phyloP scores from a whole-genome alignment of 106 monocot species.

The Vanilla planifolia region DNA sequence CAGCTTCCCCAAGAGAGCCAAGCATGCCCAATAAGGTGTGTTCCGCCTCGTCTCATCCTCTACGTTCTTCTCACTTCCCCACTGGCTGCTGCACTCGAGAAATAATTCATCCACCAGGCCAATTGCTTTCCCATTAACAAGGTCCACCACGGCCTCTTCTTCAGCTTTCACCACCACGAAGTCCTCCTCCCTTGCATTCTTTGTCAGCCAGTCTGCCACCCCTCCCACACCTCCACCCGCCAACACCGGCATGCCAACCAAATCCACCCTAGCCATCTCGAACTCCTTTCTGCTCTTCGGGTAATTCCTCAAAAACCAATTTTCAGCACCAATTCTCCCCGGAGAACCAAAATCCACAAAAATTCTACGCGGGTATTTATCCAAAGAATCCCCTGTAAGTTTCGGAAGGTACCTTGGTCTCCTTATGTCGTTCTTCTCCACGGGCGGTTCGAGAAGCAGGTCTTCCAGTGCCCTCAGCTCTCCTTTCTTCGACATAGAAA shows the following conservation, averaged over 20 bases:
- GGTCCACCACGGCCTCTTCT: slow-evolving; percentile 33
- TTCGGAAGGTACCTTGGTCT: slow-evolving; percentile 23
- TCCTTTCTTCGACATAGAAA: slow-evolving; percentile 17
- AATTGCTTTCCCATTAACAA: slow-evolving; percentile 12
- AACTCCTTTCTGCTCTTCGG: slow-evolving; percentile 20
- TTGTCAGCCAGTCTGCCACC: slow-evolving; percentile 22
- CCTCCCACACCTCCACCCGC: not conserved
- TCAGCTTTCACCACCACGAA: slow-evolving; percentile 49
- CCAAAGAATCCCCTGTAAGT: slow-evolving; percentile 27
- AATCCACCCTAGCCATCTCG: slow-evolving; percentile 29
- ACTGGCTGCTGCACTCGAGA: slow-evolving; percentile 23
- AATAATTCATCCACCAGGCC: slow-evolving; percentile 43
- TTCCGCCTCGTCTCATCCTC: not conserved
- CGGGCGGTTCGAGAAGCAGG: slow-evolving; percentile 24
- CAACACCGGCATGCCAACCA: not conserved
- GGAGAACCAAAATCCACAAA: slow-evolving; percentile 31
- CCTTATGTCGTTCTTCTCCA: not conserved
- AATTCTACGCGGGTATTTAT: slow-evolving; percentile 18
- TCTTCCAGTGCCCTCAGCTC: slow-evolving; percentile 26
- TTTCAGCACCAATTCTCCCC: not conserved
- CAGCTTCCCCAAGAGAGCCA: slow-evolving; percentile 20
- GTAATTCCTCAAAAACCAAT: slow-evolving; percentile 31
- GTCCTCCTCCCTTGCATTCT: slow-evolving; percentile 28
- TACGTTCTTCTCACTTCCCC: not conserved
- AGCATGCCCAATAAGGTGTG: slow-evolving; percentile 22